Percentiles rank a stretch among this genome's conserved stretches.
phyloP scores from a whole-genome alignment of 805 yeast species.

The Suhomyces faveliae region DNA sequence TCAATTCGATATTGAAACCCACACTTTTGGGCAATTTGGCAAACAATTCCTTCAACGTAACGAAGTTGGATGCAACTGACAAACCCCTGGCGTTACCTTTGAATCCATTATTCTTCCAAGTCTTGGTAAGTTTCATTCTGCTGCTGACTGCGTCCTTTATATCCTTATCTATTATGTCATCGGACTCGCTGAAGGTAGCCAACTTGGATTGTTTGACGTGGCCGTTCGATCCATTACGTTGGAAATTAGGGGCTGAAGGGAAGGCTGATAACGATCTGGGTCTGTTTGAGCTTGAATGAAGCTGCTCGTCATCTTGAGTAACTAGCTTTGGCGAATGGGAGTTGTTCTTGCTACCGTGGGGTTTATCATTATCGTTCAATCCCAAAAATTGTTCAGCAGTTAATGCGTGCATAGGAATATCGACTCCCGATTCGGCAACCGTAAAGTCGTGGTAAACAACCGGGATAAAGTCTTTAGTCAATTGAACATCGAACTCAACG shows the following conservation, averaged over 20 bases:
- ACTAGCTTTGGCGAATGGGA: background rate
- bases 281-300: conserved; percentile 28
- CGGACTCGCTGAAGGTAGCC: background rate
- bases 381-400: conserved; percentile 85
- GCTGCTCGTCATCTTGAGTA: conserved; percentile 28
- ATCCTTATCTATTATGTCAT: conserved; percentile 39
- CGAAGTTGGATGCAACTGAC: conserved; percentile 88
- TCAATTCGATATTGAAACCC: conserved; percentile 92
- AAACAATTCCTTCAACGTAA: conserved; percentile 82
- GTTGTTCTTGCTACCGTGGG: conserved; percentile 4
- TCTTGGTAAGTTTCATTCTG: conserved; percentile 82
- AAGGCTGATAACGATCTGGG: conserved; percentile 41
- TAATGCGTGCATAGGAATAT: conserved; percentile 91
- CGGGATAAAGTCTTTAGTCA: conserved; percentile 87
- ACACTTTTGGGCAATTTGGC: conserved; percentile 75
- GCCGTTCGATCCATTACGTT: conserved; percentile 7
- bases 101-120: conserved; percentile 80
- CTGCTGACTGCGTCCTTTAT: conserved; percentile 43
- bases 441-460: conserved; percentile 93
- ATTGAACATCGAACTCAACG: conserved; percentile 94
- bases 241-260: conserved; percentile 33
- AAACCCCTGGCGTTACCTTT: conserved; percentile 92
- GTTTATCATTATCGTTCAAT: conserved; percentile 34
- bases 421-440: conserved; percentile 94
- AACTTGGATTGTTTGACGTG: conserved; percentile 3